These are phyloP conservation scores for Lachancea meyersii DNA, from an alignment of 805 yeast genomes.

Conservation along the genomic window DNA sequence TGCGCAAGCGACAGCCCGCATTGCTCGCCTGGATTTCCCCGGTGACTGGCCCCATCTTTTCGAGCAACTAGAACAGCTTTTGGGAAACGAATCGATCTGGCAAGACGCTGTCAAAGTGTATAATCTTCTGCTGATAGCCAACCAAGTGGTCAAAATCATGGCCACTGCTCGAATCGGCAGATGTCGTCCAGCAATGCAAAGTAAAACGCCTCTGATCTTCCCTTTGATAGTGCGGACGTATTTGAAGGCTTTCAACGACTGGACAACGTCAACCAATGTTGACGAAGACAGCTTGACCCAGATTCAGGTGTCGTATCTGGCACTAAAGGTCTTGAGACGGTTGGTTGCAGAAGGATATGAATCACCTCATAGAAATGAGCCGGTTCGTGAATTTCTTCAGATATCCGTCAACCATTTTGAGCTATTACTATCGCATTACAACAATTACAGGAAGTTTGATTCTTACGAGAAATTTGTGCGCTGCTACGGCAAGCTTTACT, in stretches of 20 bases:
- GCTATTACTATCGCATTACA: conserved; percentile 48
- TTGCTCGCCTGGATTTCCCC: conserved; percentile 83
- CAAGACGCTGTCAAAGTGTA: conserved; percentile 49
- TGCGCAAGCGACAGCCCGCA: conserved; percentile 73
- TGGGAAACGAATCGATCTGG: conserved; percentile 40
- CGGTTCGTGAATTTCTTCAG: conserved; percentile 54
- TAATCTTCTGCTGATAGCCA: conserved; percentile 59
- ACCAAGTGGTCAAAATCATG: conserved; percentile 71
- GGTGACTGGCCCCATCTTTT: conserved; percentile 77
- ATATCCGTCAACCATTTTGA: conserved; percentile 54
- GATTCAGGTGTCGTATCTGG: conserved; percentile 71
- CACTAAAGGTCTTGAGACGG: conserved; percentile 69
- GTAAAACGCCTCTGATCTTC: conserved; percentile 57
- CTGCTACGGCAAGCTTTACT: conserved; percentile 70
- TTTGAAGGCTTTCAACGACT: conserved; percentile 49
- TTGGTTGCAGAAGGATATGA: conserved; percentile 72
- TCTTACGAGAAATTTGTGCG: conserved; percentile 62
- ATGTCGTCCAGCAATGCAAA: conserved; percentile 69
- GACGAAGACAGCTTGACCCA: conserved; percentile 38
- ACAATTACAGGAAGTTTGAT: conserved; percentile 36
- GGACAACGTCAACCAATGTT: conserved; percentile 40
- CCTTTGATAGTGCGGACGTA: conserved; percentile 58
- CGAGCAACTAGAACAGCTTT: conserved; percentile 47
- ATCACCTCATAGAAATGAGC: conserved; percentile 51
- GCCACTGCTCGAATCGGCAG: conserved; percentile 78